Percentiles rank a stretch among this genome's conserved stretches.
phyloP scores from a whole-genome alignment of 306 rosid genomes.

The Cucumis sativus region DNA sequence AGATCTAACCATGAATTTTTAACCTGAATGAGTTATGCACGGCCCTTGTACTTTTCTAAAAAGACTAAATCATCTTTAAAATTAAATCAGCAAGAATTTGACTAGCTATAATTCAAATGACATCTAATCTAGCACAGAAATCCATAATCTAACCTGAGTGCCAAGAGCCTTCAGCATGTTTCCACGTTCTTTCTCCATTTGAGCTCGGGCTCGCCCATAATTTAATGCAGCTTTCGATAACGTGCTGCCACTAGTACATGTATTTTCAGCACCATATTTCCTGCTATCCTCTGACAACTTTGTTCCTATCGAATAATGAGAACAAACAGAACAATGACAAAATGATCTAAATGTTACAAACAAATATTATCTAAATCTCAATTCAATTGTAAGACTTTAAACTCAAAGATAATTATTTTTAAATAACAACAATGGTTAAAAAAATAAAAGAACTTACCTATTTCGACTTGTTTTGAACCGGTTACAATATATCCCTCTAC shows the following conservation, averaged over 20 bases:
- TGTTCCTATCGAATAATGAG: slow-evolving; percentile 51
- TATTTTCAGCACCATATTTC: slow-evolving; percentile 87
- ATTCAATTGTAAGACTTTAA: not conserved
- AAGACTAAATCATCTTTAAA: not conserved
- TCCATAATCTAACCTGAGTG: slow-evolving; percentile 53
- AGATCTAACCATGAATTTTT: not conserved
- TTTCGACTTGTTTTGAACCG: slow-evolving; percentile 95
- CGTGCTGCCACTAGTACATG: slow-evolving; percentile 87
- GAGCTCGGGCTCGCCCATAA: slow-evolving; percentile 77
- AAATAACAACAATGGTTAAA: too few species aligned
- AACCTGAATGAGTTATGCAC: not conserved
- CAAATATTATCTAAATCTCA: not conserved
- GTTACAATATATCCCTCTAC: slow-evolving; percentile 92
- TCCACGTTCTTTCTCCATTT: slow-evolving; percentile 95
- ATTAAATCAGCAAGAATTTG: not conserved
- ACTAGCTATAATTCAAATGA: not conserved
- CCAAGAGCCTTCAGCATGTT: slow-evolving; percentile 82
- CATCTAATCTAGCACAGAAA: not conserved
- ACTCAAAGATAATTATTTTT: not conserved
- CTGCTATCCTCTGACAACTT: slow-evolving; percentile 95
- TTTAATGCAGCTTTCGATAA: slow-evolving; percentile 68
- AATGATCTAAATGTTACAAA: too few species aligned
- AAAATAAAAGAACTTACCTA: slow-evolving; percentile 32
- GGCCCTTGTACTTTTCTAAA: not conserved
- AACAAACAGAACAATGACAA: slow-evolving; percentile 9